Evolutionary conservation across 2,329 filamentous ascomycete species (phyloP), one percentile per base, ranked within the genome.

Genomic region (Blastomyces parvus): DNA sequence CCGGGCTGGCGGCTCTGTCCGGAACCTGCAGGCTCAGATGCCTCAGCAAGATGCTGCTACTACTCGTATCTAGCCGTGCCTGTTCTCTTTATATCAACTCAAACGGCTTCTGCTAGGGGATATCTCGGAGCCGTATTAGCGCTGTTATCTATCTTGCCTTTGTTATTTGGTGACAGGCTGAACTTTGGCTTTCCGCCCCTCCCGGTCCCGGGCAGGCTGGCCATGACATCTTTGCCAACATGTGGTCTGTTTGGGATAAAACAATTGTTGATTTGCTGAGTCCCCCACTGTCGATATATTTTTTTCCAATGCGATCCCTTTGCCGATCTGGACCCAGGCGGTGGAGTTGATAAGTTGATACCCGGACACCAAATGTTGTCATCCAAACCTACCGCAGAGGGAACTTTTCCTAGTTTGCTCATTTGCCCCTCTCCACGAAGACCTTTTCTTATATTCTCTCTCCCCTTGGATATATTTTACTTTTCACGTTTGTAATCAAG

Each of bases 401-500:
- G 55, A 53, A 53, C 50, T 19, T 53, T 6, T 53, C 25, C 25
- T 25, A 13, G 19, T 57, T 57, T 57, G 2, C 33, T n/a, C 19
- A 9, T 48, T 22, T 48, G 30, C 36, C 19, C 36, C 4, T 40
- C 25, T 46, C 44, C 42, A 19, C 6, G 42, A 44, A 44, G 42
- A 14, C 14, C 38, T 57, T 57, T 17, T 42, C 38, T 17, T 5
- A 7, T 17, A 40, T 7, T 36, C 53, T 38, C 2, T 57, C 9
- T n/a, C 7, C 27, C 25, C 27, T 44, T 33, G 30, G 6, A 3
- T 9, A 30, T 30, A 30, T 46, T 42, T 11, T 11, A 17, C 57
- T 56, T 61, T 42, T 11, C 6, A 17, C 57, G 48, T 61, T 62
- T 27, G 55, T 53, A 62, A 48, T 58, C 33, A 38, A 46, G 25